Base-by-base conservation (phyloP, 148 eudicot genomes). In the Vaccinium corymbosum region DNA sequence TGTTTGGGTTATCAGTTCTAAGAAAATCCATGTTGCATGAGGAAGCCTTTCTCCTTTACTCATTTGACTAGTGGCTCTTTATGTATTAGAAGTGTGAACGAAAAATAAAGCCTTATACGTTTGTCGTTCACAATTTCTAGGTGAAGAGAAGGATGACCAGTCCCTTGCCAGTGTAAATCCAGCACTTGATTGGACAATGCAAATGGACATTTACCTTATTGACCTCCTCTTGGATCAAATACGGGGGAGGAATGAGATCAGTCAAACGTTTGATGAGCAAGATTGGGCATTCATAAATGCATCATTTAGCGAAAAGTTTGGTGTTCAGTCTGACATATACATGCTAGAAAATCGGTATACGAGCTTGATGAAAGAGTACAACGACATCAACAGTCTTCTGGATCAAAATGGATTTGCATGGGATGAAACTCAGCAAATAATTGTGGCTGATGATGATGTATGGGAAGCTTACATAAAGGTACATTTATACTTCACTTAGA, bases 391-490 rank as follows among this genome's bases (percentile, higher is more conserved):
- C 50, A 78, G 56, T 53, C 83, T 87, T 38, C 85, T 87, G 78
- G 75, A 82, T 79, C 85, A 79, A 25, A 77, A 59, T 17, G 89
- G 87, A 57, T 87, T 87, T 80, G 46, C 80, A 13, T 87, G 83
- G 87, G 85, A 85, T 79, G 87, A 85, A 57, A 48, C 59, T 73
- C 74, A 13, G 76, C 86, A 85, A 71, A 87, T 68, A 53, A 74
- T 87, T 35, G 72, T 79, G 79, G 89, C 89, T 15, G 80, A 85
- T 56, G 80, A 87, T 74, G 83, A 61, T 42, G 48, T 35, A 4
- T 87, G 89, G 89, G 89, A 85, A 78, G 80, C 83, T 73, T 85
- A 82, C 73, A 62, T 56, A 16, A 87, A 87, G 89, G 89, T 87
- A 52, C 62, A 50, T 6, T 80, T 74, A 48, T 29, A 32, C 15